Percentiles rank a stretch among this genome's conserved stretches.
Conservation (phyloP, 176 grass and related monocot species). For the Cenchrus fungigraminus region DNA sequence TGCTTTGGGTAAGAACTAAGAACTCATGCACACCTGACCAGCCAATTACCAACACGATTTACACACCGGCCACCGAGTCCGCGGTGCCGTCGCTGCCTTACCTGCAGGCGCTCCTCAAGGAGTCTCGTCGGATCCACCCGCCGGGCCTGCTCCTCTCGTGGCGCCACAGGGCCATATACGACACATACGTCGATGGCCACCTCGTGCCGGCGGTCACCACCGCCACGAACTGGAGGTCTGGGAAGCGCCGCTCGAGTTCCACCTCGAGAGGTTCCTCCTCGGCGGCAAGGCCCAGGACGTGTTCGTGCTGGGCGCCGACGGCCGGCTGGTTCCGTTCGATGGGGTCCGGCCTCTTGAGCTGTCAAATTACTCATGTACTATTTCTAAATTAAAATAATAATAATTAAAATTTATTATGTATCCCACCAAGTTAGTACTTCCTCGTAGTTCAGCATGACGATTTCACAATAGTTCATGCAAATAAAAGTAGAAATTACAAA, state of each 20-base stretch:
- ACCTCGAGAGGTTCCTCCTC: slow-evolving; percentile 59
- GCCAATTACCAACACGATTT: not conserved
- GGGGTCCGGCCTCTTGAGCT: slow-evolving; percentile 46
- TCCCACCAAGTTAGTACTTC: too few relatives aligned
- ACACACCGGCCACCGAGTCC: slow-evolving; percentile 29
- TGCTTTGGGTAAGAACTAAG: slow-evolving; percentile 67
- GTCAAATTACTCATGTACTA: too few relatives aligned
- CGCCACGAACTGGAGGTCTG: slow-evolving; percentile 63
- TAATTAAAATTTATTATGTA: too few relatives aligned
- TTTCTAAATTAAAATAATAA: too few relatives aligned
- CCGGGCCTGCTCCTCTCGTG: slow-evolving; percentile 79
- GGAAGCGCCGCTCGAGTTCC: slow-evolving; percentile 65
- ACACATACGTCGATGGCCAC: slow-evolving; percentile 67
- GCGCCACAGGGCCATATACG: slow-evolving; percentile 62
- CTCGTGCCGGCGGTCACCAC: slow-evolving; percentile 73
- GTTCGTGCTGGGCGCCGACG: slow-evolving; percentile 66
- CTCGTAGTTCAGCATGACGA: not conserved
- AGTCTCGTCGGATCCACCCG: slow-evolving; percentile 76
- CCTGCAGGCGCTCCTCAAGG: slow-evolving; percentile 78
- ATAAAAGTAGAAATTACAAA: not conserved
- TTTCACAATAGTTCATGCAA: not conserved
- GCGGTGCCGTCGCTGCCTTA: slow-evolving; percentile 55
- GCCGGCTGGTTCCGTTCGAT: slow-evolving; percentile 70
- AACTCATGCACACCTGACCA: not conserved
- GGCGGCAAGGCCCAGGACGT: slow-evolving; percentile 49